Conservation (phyloP, 2,329 filamentous ascomycete species). For the Hymenoscyphus infarciens region DNA sequence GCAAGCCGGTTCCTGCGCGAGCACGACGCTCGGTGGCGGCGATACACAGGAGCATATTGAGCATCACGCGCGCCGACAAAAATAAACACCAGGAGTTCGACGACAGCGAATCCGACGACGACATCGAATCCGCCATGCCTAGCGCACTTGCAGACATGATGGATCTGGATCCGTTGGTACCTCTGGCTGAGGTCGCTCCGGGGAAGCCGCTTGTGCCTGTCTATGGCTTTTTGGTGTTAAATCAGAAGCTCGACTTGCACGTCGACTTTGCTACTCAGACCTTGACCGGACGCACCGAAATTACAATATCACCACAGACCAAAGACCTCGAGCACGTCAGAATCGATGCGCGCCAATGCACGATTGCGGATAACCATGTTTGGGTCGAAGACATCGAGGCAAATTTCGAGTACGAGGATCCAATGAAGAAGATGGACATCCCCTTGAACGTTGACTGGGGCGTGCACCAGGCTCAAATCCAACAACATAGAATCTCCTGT, state of each 20-base stretch:
- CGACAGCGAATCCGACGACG: neutral
- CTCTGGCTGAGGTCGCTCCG: constrained; percentile 17
- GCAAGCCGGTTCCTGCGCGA: neutral
- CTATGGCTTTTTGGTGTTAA: constrained; percentile 55
- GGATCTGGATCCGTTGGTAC: constrained; percentile 10
- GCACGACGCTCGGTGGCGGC: neutral
- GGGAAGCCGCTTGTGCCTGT: constrained; percentile 12
- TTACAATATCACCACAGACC: constrained; percentile 61
- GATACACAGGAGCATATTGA: neutral
- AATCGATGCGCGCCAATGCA: constrained; percentile 60
- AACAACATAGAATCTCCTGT: constrained; percentile 59
- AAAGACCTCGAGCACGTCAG: constrained; percentile 55
- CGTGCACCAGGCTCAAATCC: constrained; percentile 72
- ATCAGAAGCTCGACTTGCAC: constrained; percentile 86
- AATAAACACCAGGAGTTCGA: constrained; percentile 2
- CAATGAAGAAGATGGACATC: constrained; percentile 62
- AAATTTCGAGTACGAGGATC: constrained; percentile 46
- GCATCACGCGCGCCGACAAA: constrained; percentile 6
- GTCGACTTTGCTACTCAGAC: constrained; percentile 76
- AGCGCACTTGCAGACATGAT: constrained; percentile 25
- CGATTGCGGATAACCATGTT: constrained; percentile 52
- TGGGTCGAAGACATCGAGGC: constrained; percentile 44
- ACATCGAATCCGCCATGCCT: constrained; percentile 23
- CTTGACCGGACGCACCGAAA: constrained; percentile 74
- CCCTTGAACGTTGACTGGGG: constrained; percentile 59